Percentiles rank a stretch among this genome's conserved stretches.
phyloP scores from a whole-genome alignment of 495 filamentous ascomycete species.

The Talaromyces thailandensis region DNA sequence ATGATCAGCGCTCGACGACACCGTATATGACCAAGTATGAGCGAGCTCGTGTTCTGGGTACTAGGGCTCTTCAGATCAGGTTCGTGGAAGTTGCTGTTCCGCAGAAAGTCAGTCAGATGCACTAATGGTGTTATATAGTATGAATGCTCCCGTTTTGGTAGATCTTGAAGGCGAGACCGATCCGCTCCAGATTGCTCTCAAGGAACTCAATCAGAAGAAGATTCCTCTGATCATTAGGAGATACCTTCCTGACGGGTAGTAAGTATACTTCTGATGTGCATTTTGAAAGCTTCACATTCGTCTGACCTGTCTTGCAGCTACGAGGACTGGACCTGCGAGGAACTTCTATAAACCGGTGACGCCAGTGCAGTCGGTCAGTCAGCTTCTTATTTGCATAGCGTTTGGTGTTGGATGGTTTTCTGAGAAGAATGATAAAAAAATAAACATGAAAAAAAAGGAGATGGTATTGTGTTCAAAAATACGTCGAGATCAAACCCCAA shows the following conservation, averaged over 20 bases:
- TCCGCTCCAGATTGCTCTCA: conserved; percentile 92
- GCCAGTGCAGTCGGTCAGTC: neutral
- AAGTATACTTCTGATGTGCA: conserved; percentile 27
- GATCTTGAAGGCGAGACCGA: conserved; percentile 97
- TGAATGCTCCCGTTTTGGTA: conserved; percentile 95
- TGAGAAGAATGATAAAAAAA: neutral
- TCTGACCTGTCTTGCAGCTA: conserved; percentile 51
- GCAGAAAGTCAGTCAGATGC: neutral
- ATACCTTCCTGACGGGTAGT: conserved; percentile 96
- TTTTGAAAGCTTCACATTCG: neutral
- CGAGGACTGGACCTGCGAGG: conserved; percentile 98
- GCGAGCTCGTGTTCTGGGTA: conserved; percentile 84
- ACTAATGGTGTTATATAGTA: conserved; percentile 42
- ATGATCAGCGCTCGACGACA: conserved; percentile 82
- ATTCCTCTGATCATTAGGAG: conserved; percentile 89
- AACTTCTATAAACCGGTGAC: conserved; percentile 50
- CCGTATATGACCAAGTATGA: conserved; percentile 99
- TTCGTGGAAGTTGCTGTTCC: conserved; percentile 30
- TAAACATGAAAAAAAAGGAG: conserved; percentile 10
- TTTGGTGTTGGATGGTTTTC: conserved; percentile 25
- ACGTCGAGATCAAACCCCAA: neutral
- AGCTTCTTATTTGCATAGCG: conserved; percentile 26
- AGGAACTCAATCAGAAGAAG: conserved; percentile 96
- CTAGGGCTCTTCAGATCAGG: conserved; percentile 93
- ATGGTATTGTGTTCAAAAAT: neutral